Conservation (phyloP, 352 stramenopile species). For the Pythium monospermum region DNA sequence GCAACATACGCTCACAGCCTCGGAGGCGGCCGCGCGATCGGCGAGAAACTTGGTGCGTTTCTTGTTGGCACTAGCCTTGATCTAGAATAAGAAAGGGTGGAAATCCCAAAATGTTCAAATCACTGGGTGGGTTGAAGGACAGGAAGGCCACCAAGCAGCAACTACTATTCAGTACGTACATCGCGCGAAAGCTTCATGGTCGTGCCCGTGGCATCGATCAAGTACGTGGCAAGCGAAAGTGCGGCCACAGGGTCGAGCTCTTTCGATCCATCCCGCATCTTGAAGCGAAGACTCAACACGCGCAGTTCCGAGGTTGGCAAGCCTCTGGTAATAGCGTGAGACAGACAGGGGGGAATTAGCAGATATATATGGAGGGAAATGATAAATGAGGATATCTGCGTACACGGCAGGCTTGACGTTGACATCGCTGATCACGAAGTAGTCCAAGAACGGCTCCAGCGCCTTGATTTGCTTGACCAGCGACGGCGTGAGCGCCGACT, state of each 20-base stretch:
- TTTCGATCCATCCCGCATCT: constrained; percentile 55
- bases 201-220: constrained; percentile 62
- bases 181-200: constrained; percentile 77
- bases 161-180: constrained; percentile 20
- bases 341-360: too few species aligned
- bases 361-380: too few species aligned
- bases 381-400: constrained; percentile 15
- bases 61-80: constrained; percentile 73
- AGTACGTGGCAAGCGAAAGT: constrained; percentile 36
- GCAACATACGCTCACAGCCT: constrained; percentile 3
- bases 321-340: too few species aligned
- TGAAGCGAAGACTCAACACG: constrained; percentile 58
- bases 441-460: constrained; percentile 64
- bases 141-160: too few species aligned
- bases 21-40: constrained; percentile 19
- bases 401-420: constrained; percentile 61
- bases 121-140: too few species aligned
- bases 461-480: constrained; percentile 54
- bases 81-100: constrained; percentile 21
- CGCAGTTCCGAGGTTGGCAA: constrained; percentile 60
- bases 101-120: too few species aligned
- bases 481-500: constrained; percentile 44
- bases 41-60: constrained; percentile 64
- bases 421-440: constrained; percentile 76
- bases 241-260: constrained; percentile 46